Base-by-base conservation (phyloP, 2,329 filamentous ascomycete genomes). In the Paecilomyces formosus region DNA sequence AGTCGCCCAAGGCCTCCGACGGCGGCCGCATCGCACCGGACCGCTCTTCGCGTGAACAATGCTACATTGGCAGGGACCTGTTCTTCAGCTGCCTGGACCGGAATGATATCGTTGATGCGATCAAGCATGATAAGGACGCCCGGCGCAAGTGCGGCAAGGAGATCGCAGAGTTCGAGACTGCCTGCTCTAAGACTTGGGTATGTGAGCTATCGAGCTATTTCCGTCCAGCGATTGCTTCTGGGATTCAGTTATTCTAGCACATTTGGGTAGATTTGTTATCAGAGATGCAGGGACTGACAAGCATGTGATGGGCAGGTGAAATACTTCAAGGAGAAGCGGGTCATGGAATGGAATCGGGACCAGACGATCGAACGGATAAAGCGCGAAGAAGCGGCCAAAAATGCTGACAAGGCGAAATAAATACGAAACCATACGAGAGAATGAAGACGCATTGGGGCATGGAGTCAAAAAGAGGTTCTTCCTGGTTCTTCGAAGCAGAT, bases 291-390 rank as follows among this genome's bases (percentile, higher is more conserved):
- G 30, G 21, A 53, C 53, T 51, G 58, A 61, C 62, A 65, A 61
- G 57, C 50, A 15, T 57, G 53, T 21, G 53, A 24, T 52, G n/a
- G 65, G 57, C 66, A 94, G 90, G 89, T 97, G 61, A 91, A 92
- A 76, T 97, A 99, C 76, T 99, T 99, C 78, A 97, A 97, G 81
- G 92, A 97, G 76, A 89, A 92, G 78, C 83, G 94, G 68, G 90
- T 97, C 35, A 93, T 95, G 77, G 94, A 99, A 66, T 83, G 89
- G 70, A 89, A 96, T 67, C 91, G 93, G 76, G 88, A 89, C 69
- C 81, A 87, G 76, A 88, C 90, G 24, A 79, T 96, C 63, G 87
- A 88, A 67, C 85, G 85, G 70, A 83, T 96, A 66, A 82, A 88
- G 71, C 82, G 81, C 53, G 88, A 93, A 72, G 88, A 89, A 62